These are phyloP conservation scores for Westerdykella sp. DNA, from an alignment of 2,329 filamentous ascomycete genomes.

Conservation along the genomic window DNA sequence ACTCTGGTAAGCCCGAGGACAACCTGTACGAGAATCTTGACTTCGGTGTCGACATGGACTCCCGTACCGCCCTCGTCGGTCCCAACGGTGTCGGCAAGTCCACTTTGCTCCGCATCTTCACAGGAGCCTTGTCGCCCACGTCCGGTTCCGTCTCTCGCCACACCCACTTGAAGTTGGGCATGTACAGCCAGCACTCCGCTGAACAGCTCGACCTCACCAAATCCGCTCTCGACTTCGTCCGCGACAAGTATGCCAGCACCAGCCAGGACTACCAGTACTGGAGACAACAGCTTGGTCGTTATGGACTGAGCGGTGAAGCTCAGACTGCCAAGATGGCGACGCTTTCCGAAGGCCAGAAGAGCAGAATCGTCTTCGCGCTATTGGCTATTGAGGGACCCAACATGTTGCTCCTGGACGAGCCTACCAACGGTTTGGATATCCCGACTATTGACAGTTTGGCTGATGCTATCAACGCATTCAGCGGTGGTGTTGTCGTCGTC, in stretches of 20 bases:
- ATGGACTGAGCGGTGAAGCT: conserved; percentile 85
- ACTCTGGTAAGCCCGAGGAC: conserved; percentile 82
- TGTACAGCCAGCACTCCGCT: conserved; percentile 97
- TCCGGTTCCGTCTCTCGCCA: conserved; percentile 77
- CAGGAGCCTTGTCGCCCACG: conserved; percentile 83
- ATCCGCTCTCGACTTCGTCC: conserved; percentile 93
- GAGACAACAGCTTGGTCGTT: conserved; percentile 92
- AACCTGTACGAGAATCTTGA: conserved; percentile 96
- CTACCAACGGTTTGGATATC: conserved; percentile 98
- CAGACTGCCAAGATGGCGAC: conserved; percentile 98
- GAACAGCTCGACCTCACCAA: conserved; percentile 98
- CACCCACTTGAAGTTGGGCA: conserved; percentile 95
- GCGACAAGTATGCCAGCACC: conserved; percentile 84
- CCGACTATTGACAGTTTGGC: conserved; percentile 96
- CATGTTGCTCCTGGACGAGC: conserved; percentile 97
- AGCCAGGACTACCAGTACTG: conserved; percentile 99
- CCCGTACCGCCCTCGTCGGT: conserved; percentile 89
- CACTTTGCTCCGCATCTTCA: conserved; percentile 92
- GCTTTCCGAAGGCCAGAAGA: conserved; percentile 95
- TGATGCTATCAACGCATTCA: conserved; percentile 94
- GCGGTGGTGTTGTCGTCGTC: conserved; percentile 93
- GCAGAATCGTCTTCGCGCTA: conserved; percentile 94
- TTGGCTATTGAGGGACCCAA: conserved; percentile 93
- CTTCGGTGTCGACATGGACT: conserved; percentile 99
- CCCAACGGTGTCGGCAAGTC: conserved; percentile 99